phyloP scores from a whole-genome alignment of 495 filamentous ascomycete species.

The Hypoxylon trugodes region DNA sequence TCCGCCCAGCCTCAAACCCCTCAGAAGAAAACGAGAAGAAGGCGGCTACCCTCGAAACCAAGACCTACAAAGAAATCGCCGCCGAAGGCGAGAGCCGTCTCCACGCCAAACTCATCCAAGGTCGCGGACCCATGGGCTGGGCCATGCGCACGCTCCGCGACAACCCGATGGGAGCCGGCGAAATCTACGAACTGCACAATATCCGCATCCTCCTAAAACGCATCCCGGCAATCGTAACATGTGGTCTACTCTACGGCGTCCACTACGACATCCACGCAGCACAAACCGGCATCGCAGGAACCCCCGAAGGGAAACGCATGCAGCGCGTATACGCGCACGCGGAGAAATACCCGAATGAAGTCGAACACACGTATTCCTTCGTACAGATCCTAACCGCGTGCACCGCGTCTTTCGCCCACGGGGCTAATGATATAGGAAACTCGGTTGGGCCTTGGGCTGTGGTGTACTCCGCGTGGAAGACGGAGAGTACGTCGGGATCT shows the following conservation, averaged over 20 bases:
- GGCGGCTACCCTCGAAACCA: constrained; percentile 50
- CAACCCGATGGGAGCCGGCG: constrained; percentile 71
- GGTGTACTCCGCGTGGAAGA: constrained; percentile 68
- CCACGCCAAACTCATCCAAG: constrained; percentile 62
- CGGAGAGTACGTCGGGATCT: constrained; percentile 53
- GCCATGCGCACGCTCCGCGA: constrained; percentile 74
- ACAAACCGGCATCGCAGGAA: constrained; percentile 69
- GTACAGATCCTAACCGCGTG: constrained; percentile 69
- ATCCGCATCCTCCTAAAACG: constrained; percentile 65
- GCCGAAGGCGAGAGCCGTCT: constrained; percentile 58
- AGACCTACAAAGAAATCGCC: constrained; percentile 64
- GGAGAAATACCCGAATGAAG: constrained; percentile 69
- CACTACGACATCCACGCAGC: constrained; percentile 79
- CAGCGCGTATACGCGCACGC: constrained; percentile 65
- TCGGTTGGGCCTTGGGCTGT: constrained; percentile 71
- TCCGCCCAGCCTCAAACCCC: constrained; percentile 5
- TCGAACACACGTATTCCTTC: constrained; percentile 71
- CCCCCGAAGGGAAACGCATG: constrained; percentile 73
- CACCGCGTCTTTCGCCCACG: constrained; percentile 72
- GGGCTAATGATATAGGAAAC: constrained; percentile 74
- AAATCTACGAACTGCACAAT: constrained; percentile 73
- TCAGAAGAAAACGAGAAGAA: constrained; percentile 54
- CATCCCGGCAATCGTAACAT: constrained; percentile 65
- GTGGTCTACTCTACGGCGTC: constrained; percentile 68
- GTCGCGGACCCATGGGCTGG: constrained; percentile 71